Base-by-base conservation (phyloP, 108 stramenopile genomes). In the Epithemia pelagica region DNA sequence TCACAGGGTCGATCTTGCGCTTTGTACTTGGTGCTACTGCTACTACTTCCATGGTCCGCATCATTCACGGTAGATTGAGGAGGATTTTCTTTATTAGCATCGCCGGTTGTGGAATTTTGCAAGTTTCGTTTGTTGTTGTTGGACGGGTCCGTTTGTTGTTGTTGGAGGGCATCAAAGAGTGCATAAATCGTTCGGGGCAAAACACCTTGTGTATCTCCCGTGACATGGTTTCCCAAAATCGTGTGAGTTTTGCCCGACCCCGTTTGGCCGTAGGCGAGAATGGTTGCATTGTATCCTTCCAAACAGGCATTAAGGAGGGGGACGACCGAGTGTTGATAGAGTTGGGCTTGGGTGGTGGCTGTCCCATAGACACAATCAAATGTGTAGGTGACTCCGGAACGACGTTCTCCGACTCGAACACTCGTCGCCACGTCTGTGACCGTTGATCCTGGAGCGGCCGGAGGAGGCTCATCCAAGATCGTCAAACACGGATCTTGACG, bases 251-350 rank as follows among this genome's bases (percentile, higher is more conserved):
- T 94, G 28, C 95, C 95, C 18, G 78, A 82, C 1, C 92, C 94
- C 65, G 96, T 98, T 82, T 98, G 95, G 0, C 96, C 96, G 71
- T 97, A 97, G 2, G 98, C 98, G 52, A 99, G 71, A 30, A 94
- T 85, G 2, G 98, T 97, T 10, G 97, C 96, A 81, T 99, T 97
- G 78, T 96, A 99, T 58, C 98, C 98, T 65, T 92, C 79, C 63
- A 87, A 73, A 79, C 84, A 88, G 62, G 72, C 70, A 10, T 58
- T 64, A 55, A 91, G 75, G 0, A 91, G 74, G 26, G 90, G 85
- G 37, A 33, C 52, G 1, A 88, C 81, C 37, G 78, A 52, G 30
- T 70, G 58, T 10, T 64, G 29, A 67, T 85, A 91, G 25, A 91
- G 65, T 28, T 84, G 68, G 21, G 61, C 61, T 61, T 91, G 90